phyloP scores from a whole-genome alignment of 1,139 yeast genomes.

The Pichia sp. region DNA sequence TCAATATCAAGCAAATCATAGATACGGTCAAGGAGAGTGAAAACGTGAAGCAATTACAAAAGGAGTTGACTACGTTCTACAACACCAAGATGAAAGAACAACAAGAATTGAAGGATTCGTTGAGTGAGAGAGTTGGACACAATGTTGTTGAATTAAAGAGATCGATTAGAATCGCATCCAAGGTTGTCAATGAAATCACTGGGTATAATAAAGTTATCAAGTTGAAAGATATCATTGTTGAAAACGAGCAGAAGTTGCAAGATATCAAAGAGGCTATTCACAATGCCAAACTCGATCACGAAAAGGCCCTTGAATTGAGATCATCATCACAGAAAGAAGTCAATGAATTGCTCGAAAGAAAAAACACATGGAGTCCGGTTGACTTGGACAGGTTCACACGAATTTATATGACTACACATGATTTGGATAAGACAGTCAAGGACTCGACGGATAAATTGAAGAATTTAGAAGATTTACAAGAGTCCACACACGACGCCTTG shows the following conservation, averaged over 20 bases:
- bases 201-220: slow-evolving; percentile 85
- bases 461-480: slow-evolving; percentile 62
- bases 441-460: slow-evolving; percentile 50
- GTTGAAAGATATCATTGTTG: slow-evolving; percentile 57
- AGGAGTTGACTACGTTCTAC: slow-evolving; percentile 30
- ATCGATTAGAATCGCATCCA: slow-evolving; percentile 66
- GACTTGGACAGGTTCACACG: slow-evolving; percentile 87
- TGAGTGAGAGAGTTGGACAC: slow-evolving; percentile 54
- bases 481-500: slow-evolving; percentile 64
- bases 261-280: slow-evolving; percentile 50
- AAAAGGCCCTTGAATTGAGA: slow-evolving; percentile 62
- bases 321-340: slow-evolving; percentile 80
- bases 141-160: slow-evolving; percentile 66
- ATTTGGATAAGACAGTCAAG: slow-evolving; percentile 61
- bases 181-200: slow-evolving; percentile 83
- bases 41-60: slow-evolving; percentile 30
- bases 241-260: slow-evolving; percentile 41
- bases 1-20: slow-evolving; percentile 23
- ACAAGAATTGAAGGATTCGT: slow-evolving; percentile 48
- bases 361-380: slow-evolving; percentile 71
- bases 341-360: slow-evolving; percentile 83
- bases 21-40: slow-evolving; percentile 30
- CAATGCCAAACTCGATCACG: slow-evolving; percentile 51
- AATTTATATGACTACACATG: slow-evolving; percentile 78
- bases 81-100: slow-evolving; percentile 36